phyloP scores from a whole-genome alignment of 192 early-diverging fungal genomes.

The Lobulomyces angularis region DNA sequence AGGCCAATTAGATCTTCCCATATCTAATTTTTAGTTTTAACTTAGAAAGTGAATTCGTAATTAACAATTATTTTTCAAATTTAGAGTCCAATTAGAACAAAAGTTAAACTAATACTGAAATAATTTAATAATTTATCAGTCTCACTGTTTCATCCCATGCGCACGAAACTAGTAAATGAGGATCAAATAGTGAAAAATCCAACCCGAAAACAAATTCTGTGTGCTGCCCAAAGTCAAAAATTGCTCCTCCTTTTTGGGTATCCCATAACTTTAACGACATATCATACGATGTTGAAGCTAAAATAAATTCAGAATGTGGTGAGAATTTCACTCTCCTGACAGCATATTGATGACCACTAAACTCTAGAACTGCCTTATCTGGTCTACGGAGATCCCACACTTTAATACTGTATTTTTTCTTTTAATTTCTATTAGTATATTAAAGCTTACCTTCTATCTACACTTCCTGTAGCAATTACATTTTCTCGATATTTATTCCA shows the following conservation, averaged over 20 bases:
- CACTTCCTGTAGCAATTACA: slow-evolving; percentile 74
- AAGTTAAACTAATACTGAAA: no score
- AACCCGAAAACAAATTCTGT: slow-evolving; percentile 94
- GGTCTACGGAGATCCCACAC: slow-evolving; percentile 83
- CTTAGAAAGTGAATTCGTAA: no score
- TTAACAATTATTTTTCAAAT: no score
- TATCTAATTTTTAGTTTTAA: no score
- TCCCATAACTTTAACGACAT: slow-evolving; percentile 97
- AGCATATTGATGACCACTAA: slow-evolving; percentile 86
- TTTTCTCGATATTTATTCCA: slow-evolving; percentile 94
- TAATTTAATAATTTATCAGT: no score
- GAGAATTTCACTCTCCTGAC: slow-evolving; percentile 84
- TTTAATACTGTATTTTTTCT: slow-evolving; percentile 71
- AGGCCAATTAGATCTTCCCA: no score
- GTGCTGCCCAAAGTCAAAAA: slow-evolving; percentile 71
- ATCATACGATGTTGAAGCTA: slow-evolving; percentile 83
- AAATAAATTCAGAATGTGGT: slow-evolving; percentile 68
- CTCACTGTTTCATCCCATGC: slow-evolving; percentile 91
- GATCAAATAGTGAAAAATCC: slow-evolving; percentile 81
- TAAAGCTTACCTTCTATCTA: no score
- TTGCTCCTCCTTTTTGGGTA: slow-evolving; percentile 21
- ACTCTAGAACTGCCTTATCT: slow-evolving; percentile 52
- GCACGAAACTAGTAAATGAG: slow-evolving; percentile 82
- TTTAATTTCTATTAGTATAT: no score
- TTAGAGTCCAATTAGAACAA: no score